Conservation (phyloP, 805 yeast genomes). For the Crinitomyces ghanaensis region DNA sequence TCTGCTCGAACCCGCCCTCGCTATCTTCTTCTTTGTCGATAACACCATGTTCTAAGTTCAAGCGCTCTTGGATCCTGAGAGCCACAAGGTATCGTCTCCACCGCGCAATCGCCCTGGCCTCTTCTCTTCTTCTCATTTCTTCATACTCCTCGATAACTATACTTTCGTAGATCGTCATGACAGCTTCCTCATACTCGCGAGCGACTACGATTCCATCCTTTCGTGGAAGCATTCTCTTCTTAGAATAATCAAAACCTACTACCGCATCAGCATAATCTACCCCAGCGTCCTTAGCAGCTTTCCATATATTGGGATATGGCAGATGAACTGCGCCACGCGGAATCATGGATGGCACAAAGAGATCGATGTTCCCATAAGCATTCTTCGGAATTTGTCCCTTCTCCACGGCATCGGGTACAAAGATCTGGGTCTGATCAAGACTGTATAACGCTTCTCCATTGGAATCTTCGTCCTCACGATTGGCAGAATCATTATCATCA, state of each 20-base stretch:
- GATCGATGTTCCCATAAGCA: conserved; percentile 65
- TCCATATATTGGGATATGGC: conserved; percentile 38
- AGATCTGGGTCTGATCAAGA: conserved; percentile 56
- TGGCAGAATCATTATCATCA: conserved; percentile 41
- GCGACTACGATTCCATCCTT: conserved; percentile 72
- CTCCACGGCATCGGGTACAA: conserved; percentile 44
- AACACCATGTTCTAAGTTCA: conserved; percentile 16
- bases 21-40: conserved; percentile 7
- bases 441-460: too few relatives aligned
- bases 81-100: conserved; percentile 29
- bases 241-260: conserved; percentile 67
- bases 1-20: conserved; percentile 1
- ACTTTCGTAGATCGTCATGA: conserved; percentile 38
- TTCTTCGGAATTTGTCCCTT: conserved; percentile 58
- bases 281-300: conserved; percentile 59
- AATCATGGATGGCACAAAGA: conserved; percentile 59
- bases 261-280: conserved; percentile 84
- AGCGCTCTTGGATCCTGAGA: conserved; percentile 17
- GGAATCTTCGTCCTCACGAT: conserved; percentile 62
- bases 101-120: conserved; percentile 28
- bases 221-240: conserved; percentile 44
- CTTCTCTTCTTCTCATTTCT: conserved; percentile 33
- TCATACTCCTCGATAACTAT: conserved; percentile 39
- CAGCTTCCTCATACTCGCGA: conserved; percentile 47
- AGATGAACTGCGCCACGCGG: conserved; percentile 69